Evolutionary conservation across 805 yeast species (phyloP), one percentile per base, ranked within the genome.

Genomic region (Candida ovalis): DNA sequence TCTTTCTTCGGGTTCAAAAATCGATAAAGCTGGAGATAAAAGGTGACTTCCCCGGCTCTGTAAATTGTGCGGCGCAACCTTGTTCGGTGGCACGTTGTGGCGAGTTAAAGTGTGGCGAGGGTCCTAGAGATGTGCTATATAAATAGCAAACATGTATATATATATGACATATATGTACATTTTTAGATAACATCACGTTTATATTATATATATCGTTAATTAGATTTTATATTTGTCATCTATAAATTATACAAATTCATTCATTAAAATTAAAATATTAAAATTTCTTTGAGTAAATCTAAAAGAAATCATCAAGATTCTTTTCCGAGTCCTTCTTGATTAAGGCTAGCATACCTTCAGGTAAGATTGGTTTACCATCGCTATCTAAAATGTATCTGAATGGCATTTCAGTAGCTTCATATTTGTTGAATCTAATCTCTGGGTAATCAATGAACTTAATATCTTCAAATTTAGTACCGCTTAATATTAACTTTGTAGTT

Each of bases 351-450:
- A 92, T 92, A 0, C 98, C 98, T 47, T 78, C 77, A 0, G 99
- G 99, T 61, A 92, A 73, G 10, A 94, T 86, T 1, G 99, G 98
- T 51, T 78, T 76, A 3, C 80, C 81, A 1, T 75, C 57, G 0
- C 60, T 64, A 57, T 86, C 87, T 49, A 83, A 68, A 17, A 92
- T 85, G 60, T 92, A 92, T 62, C 99, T 77, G 71, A 92, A 92
- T 2, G 99, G 99, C 99, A 92, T 92, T 63, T 92, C 97, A 0
- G 97, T 90, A 3, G 96, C 87, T 67, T 94, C 99, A 61, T 87
- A 81, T 64, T 84, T 85, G 67, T 75, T 84, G 71, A 87, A 92
- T 63, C 89, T 80, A 57, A 92, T 85, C 67, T 92, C 98, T 3
- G 99, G 99, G 63, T 88, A 90, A 65, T 94, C 98, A 45, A 92